Evolutionary conservation across 164 flowering plant species (phyloP).

Genomic region (Hamamelis virginiana): DNA sequence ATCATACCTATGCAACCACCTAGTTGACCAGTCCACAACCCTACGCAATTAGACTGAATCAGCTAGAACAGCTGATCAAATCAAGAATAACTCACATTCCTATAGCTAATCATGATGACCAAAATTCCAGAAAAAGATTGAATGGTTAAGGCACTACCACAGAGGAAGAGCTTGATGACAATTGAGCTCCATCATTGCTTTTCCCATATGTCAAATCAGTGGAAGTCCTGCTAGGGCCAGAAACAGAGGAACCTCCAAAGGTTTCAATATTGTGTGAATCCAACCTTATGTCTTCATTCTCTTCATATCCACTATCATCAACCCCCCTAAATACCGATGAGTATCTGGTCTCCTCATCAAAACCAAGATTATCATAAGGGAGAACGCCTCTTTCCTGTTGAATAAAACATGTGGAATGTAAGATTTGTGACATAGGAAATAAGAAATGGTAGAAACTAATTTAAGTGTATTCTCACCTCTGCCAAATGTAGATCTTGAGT

Average conservation of each 20-base stretch:
- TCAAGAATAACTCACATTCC: neutral
- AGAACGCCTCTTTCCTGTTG: slow-evolving; percentile 80
- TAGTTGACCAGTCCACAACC: neutral
- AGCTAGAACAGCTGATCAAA: neutral
- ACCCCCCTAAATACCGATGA: slow-evolving; percentile 70
- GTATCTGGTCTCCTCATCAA: slow-evolving; percentile 88
- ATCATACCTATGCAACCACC: neutral
- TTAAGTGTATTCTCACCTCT: slow-evolving; percentile 52
- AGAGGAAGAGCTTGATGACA: slow-evolving; percentile 44
- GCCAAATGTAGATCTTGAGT: slow-evolving; percentile 91
- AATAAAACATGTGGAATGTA: slow-evolving; percentile 11
- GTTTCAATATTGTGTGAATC: slow-evolving; percentile 66
- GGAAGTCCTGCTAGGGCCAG: slow-evolving; percentile 34
- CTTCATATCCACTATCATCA: slow-evolving; percentile 74
- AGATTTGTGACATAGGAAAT: neutral
- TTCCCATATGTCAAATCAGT: slow-evolving; percentile 41
- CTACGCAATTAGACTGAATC: neutral
- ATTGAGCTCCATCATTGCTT: slow-evolving; percentile 40
- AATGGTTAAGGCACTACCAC: slow-evolving; percentile 33
- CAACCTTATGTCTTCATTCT: slow-evolving; percentile 48
- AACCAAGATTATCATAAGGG: slow-evolving; percentile 53
- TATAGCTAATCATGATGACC: neutral
- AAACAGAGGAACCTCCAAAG: slow-evolving; percentile 55
- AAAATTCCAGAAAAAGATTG: neutral
- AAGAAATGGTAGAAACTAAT: slow-evolving; percentile 8